Conservation (phyloP, 2,329 filamentous ascomycete species). For the Ophiostoma sp. region DNA sequence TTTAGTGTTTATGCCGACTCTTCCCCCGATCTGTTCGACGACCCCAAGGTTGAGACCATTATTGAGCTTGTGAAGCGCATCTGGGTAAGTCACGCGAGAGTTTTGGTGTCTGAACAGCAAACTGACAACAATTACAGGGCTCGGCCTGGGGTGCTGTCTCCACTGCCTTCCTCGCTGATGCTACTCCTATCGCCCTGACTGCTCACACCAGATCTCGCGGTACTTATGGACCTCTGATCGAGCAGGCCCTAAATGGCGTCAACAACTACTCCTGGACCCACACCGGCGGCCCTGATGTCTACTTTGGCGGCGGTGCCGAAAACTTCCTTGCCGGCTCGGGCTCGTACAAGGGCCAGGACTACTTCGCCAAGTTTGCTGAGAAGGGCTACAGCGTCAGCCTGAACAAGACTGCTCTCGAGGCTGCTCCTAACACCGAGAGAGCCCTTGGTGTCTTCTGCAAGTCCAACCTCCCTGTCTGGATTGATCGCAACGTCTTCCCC, state of each 20-base stretch:
- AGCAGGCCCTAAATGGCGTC: slow-evolving; percentile 69
- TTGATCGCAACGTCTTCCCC: slow-evolving; percentile 76
- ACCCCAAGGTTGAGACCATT: slow-evolving; percentile 82
- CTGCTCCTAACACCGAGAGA: slow-evolving; percentile 52
- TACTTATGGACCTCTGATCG: slow-evolving; percentile 66
- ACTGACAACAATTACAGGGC: slow-evolving; percentile 30
- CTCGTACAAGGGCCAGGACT: slow-evolving; percentile 67
- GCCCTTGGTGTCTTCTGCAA: slow-evolving; percentile 74
- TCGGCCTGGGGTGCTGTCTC: slow-evolving; percentile 63
- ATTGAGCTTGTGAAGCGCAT: slow-evolving; percentile 70
- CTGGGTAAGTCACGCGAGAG: slow-evolving; percentile 34
- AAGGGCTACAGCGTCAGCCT: slow-evolving; percentile 65
- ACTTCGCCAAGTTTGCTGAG: slow-evolving; percentile 70
- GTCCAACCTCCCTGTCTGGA: slow-evolving; percentile 74
- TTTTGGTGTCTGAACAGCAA: neutral
- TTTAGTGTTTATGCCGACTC: slow-evolving; percentile 68
- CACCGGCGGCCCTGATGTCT: slow-evolving; percentile 69
- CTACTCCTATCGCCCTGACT: slow-evolving; percentile 70
- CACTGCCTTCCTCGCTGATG: slow-evolving; percentile 77
- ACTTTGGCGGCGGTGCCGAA: slow-evolving; percentile 78
- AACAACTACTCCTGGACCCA: slow-evolving; percentile 78
- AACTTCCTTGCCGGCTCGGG: slow-evolving; percentile 63
- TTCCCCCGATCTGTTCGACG: slow-evolving; percentile 66
- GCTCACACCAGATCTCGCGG: slow-evolving; percentile 67
- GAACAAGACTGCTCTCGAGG: slow-evolving; percentile 67